Evolutionary conservation across 1,284 basidiomycete species (phyloP).

Genomic region (Psilocybe mexicana): DNA sequence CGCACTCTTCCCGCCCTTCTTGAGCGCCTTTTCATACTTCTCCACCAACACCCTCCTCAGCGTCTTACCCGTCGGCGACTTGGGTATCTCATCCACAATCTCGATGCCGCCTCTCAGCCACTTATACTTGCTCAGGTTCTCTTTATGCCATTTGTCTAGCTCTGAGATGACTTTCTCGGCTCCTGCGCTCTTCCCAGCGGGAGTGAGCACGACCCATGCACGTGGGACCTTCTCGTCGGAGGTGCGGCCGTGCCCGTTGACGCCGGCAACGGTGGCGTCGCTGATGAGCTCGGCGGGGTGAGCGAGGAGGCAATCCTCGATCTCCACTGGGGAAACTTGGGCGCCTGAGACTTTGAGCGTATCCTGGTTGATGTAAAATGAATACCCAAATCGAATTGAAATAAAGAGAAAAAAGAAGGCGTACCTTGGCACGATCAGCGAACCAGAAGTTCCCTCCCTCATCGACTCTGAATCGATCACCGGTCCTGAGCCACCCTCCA

Average conservation of each 20-base stretch:
- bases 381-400: neutral
- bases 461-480: conserved; percentile 65
- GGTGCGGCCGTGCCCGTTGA: conserved; percentile 59
- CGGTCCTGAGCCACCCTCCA: conserved; percentile 71
- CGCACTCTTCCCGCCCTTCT: conserved; percentile 13
- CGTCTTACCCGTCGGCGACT: conserved; percentile 70
- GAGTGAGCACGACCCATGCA: conserved; percentile 72
- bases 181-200: conserved; percentile 33
- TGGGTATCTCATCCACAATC: conserved; percentile 68
- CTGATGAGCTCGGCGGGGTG: conserved; percentile 59
- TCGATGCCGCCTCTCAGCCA: conserved; percentile 70
- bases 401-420: conserved; percentile 1
- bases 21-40: conserved; percentile 43
- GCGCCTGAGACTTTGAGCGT: conserved; percentile 72
- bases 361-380: conserved; percentile 42
- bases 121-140: conserved; percentile 68
- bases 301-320: conserved; percentile 60
- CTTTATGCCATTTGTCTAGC: conserved; percentile 60
- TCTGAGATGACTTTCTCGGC: conserved; percentile 42
- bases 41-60: conserved; percentile 60
- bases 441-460: conserved; percentile 63
- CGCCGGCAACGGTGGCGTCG: conserved; percentile 70
- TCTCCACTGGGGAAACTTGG: conserved; percentile 76
- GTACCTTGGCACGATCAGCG: conserved; percentile 60
- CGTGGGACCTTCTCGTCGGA: conserved; percentile 68